Conservation (phyloP, 495 filamentous ascomycete genomes). For the Daldinia loculata region DNA sequence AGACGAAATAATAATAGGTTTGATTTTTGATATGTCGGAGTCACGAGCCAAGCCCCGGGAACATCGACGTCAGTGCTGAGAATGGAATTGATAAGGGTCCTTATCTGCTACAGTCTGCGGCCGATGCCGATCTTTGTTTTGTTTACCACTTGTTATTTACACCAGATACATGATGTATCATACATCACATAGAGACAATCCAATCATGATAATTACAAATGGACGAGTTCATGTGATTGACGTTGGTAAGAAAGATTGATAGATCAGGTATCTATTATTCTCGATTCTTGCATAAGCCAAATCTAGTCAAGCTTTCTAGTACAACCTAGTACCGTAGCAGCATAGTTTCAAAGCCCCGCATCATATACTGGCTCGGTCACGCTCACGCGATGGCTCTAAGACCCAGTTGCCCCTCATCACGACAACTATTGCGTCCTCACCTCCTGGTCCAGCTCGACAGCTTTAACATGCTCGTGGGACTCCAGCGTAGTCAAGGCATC, state of each 20-base stretch:
- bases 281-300: conserved; percentile 27
- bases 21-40: conserved; percentile 23
- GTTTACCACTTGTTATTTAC: no score
- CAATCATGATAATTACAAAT: not conserved
- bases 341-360: conserved; percentile 25
- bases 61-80: conserved; percentile 35
- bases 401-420: conserved; percentile 36
- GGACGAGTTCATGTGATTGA: not conserved
- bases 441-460: conserved; percentile 75
- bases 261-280: not conserved
- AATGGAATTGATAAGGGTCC: conserved; percentile 19
- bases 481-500: conserved; percentile 69
- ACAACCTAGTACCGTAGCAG: not conserved
- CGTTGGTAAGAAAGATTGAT: not conserved
- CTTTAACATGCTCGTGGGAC: conserved; percentile 71
- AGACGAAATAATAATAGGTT: conserved; percentile 6
- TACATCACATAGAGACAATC: not conserved
- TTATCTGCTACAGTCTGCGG: not conserved
- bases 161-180: not conserved
- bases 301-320: conserved; percentile 33
- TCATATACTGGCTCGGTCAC: conserved; percentile 20
- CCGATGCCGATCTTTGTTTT: conserved; percentile 18
- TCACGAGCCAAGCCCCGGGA: conserved; percentile 33
- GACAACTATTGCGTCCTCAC: conserved; percentile 73
- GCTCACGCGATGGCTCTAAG: conserved; percentile 6